Conservation (phyloP, 805 yeast genomes). For the Hanseniaspora singularis region DNA sequence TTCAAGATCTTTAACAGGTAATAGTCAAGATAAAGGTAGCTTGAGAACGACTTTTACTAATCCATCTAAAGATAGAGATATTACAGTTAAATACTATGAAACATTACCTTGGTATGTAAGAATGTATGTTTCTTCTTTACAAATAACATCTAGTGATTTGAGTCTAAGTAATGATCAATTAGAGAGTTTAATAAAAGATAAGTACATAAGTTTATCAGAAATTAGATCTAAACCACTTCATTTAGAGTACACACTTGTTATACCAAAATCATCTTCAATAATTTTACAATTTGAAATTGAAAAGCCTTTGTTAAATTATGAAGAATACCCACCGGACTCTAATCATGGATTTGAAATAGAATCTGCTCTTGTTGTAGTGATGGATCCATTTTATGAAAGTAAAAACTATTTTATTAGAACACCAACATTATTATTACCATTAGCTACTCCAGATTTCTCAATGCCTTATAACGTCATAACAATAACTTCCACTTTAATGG, state of each 20-base stretch:
- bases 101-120: constrained; percentile 89
- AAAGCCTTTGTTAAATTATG: constrained; percentile 67
- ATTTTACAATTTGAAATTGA: constrained; percentile 69
- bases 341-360: constrained; percentile 94
- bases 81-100: constrained; percentile 56
- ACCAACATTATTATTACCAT: constrained; percentile 68
- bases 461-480: constrained; percentile 98
- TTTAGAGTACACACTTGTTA: constrained; percentile 49
- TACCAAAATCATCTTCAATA: constrained; percentile 55
- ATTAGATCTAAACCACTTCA: constrained; percentile 77
- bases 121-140: constrained; percentile 60
- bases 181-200: constrained; percentile 34
- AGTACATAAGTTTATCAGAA: constrained; percentile 60
- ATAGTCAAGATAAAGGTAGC: constrained; percentile 85
- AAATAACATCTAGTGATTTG: not conserved
- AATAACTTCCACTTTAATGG: constrained; percentile 84
- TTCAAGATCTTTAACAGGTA: constrained; percentile 80
- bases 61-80: constrained; percentile 36
- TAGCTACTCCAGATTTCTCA: constrained; percentile 95
- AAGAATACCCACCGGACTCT: constrained; percentile 99
- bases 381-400: constrained; percentile 25
- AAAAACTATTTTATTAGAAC: constrained; percentile 51
- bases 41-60: constrained; percentile 68
- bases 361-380: constrained; percentile 66
- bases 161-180: constrained; percentile 22